A percentile compares a stretch with the other conserved stretches of the same genome.
phyloP scores from a whole-genome alignment of 1,139 yeast species.

The Lodderomyces pseudojiufengensis region DNA sequence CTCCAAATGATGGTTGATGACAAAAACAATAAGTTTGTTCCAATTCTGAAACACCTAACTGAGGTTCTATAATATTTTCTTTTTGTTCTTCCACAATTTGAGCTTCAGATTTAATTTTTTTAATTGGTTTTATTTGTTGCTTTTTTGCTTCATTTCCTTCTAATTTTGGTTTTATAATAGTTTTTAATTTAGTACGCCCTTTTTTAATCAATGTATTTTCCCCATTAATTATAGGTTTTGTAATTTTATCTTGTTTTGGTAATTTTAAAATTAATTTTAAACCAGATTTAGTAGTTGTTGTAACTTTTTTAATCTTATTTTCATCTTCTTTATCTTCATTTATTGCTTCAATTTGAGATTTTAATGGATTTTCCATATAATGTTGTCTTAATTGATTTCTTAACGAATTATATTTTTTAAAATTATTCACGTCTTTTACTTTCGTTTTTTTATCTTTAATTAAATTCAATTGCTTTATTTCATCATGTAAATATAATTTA shows the following conservation, averaged over 20 bases:
- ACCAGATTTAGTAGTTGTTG: constrained; percentile 14
- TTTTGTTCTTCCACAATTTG: background rate
- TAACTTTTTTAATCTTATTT: constrained; percentile 10
- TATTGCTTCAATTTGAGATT: constrained; percentile 40
- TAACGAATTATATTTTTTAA: constrained; percentile 19
- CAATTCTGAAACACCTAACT: constrained; percentile 5
- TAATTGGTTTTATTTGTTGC: constrained; percentile 2
- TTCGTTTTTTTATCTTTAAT: constrained; percentile 3
- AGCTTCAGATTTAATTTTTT: constrained; percentile 4
- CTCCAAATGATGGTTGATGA: constrained; percentile 42
- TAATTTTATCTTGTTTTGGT: constrained; percentile 15
- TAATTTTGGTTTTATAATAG: background rate
- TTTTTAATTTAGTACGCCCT: background rate
- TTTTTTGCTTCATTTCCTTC: constrained; percentile 4
- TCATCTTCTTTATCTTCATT: constrained; percentile 25
- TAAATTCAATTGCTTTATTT: constrained; percentile 27
- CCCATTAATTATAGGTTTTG: constrained; percentile 7
- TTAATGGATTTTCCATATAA: constrained; percentile 34
- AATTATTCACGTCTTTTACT: constrained; percentile 11
- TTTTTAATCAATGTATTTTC: constrained; percentile 6
- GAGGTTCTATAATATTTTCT: constrained; percentile 5
- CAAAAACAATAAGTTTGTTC: constrained; percentile 37
- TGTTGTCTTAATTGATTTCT: constrained; percentile 33
- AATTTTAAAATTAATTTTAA: constrained; percentile 30
- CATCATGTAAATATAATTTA: constrained; percentile 25